A percentile compares a stretch with the other conserved stretches of the same genome.
phyloP scores from a whole-genome alignment of 2,329 filamentous ascomycete species.

The Exophiala calicioides region DNA sequence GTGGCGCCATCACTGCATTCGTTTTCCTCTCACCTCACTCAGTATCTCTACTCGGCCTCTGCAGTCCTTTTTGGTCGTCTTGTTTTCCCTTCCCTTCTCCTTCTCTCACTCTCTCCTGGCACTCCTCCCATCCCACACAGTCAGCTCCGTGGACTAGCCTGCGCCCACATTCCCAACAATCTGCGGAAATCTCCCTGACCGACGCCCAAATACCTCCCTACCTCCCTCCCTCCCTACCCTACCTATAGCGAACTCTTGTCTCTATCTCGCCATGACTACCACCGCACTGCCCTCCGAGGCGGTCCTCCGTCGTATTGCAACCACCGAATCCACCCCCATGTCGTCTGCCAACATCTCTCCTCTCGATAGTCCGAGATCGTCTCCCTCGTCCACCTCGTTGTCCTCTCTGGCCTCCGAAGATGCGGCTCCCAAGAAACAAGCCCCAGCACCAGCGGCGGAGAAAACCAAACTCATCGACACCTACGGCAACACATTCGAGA shows the following conservation, averaged over 20 bases:
- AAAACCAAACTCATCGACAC: constrained; percentile 71
- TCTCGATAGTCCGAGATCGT: constrained; percentile 60
- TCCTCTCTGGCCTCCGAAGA: constrained; percentile 79
- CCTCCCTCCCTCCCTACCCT: too few species aligned
- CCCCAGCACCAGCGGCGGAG: too few species aligned
- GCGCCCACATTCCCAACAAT: too few species aligned
- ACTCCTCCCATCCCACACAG: too few species aligned
- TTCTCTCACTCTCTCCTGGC: too few species aligned
- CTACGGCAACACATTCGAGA: constrained; percentile 90
- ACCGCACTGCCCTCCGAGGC: constrained; percentile 49
- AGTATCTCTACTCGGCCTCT: too few species aligned
- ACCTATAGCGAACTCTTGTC: neutral
- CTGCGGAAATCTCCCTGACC: too few species aligned
- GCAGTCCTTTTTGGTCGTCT: too few species aligned
- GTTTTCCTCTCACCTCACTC: too few species aligned
- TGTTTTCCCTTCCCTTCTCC: too few species aligned
- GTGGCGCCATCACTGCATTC: too few species aligned
- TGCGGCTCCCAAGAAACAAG: constrained; percentile 47
- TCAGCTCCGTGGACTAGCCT: too few species aligned
- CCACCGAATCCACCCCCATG: constrained; percentile 57
- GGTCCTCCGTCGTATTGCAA: constrained; percentile 55
- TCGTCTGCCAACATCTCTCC: constrained; percentile 59
- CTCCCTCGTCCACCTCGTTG: constrained; percentile 83
- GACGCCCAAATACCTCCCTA: neutral
- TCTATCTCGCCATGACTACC: constrained; percentile 47